A percentile compares a stretch with the other conserved stretches of the same genome.
Evolutionary conservation across 2,329 filamentous ascomycete species (phyloP).

Genomic region (Ophiostoma tasmaniense): DNA sequence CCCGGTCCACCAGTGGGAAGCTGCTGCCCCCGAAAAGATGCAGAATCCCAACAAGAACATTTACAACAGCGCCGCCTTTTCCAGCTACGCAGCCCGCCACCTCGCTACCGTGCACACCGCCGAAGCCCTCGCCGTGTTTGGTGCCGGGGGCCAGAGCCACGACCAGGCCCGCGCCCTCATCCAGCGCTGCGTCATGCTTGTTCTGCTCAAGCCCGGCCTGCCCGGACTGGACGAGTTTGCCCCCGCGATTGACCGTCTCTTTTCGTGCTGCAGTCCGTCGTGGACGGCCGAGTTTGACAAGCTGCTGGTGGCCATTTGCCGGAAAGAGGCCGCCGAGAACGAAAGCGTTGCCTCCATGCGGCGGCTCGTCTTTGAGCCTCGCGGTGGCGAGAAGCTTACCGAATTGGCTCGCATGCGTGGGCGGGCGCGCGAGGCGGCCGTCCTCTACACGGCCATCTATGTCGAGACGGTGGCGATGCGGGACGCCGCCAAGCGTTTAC

Average conservation of each 20-base stretch:
- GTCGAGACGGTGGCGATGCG: not conserved
- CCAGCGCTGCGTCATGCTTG: not conserved
- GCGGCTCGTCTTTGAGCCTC: not conserved
- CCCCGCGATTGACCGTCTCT: not conserved
- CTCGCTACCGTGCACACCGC: not conserved
- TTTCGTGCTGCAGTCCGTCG: not conserved
- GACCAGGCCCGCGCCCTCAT: not conserved
- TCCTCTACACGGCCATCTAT: not conserved
- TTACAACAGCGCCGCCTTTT: not conserved
- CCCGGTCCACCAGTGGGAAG: no score
- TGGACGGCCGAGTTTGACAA: not conserved
- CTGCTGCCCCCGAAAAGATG: no score
- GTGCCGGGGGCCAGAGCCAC: not conserved
- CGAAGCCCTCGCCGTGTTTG: not conserved
- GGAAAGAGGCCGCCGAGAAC: not conserved
- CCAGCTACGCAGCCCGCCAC: not conserved
- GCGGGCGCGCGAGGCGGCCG: not conserved
- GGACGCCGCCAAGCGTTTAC: not conserved
- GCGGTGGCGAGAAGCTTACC: no score
- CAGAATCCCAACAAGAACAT: not conserved
- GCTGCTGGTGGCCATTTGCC: not conserved
- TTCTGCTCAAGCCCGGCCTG: not conserved
- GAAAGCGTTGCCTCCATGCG: not conserved
- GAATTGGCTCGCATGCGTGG: not conserved
- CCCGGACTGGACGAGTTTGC: not conserved